A percentile compares a stretch with the other conserved stretches of the same genome.
These are phyloP conservation scores for Fraxinus ornus DNA, from an alignment of 305 asterid genomes.

Conservation along the genomic window DNA sequence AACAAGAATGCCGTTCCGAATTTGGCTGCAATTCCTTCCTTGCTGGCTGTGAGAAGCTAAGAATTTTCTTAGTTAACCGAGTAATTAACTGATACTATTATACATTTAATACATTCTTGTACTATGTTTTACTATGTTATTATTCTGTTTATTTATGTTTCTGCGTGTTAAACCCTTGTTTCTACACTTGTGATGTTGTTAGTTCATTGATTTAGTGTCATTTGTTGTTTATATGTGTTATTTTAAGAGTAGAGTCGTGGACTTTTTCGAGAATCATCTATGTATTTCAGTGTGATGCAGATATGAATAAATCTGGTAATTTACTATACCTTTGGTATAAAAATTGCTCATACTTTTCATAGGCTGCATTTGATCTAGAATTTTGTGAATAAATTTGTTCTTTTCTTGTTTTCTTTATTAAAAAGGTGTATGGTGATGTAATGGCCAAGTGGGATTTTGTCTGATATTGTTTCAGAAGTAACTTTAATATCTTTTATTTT, in stretches of 20 bases:
- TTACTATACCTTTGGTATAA: not conserved
- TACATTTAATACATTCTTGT: slow-evolving; percentile 34
- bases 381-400: not conserved
- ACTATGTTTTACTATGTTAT: slow-evolving; percentile 35
- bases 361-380: not conserved
- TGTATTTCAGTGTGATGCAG: slow-evolving; percentile 32
- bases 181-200: slow-evolving; percentile 22
- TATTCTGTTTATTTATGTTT: slow-evolving; percentile 27
- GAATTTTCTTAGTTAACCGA: slow-evolving; percentile 6
- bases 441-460: not conserved
- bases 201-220: slow-evolving; percentile 3
- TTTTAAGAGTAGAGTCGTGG: slow-evolving; percentile 3
- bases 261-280: slow-evolving; percentile 23
- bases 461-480: not conserved
- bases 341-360: not conserved
- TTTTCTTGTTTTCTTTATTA: not conserved
- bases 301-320: slow-evolving; percentile 30
- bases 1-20: slow-evolving; percentile 63
- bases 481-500: not conserved
- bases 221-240: slow-evolving; percentile 14
- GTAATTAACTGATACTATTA: slow-evolving; percentile 29
- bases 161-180: slow-evolving; percentile 16
- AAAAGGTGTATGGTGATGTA: not conserved
- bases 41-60: slow-evolving; percentile 66
- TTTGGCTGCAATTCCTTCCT: slow-evolving; percentile 81